These are phyloP conservation scores for Ogataea parapolymorpha DNA, from an alignment of 805 yeast genomes.

Conservation along the genomic window DNA sequence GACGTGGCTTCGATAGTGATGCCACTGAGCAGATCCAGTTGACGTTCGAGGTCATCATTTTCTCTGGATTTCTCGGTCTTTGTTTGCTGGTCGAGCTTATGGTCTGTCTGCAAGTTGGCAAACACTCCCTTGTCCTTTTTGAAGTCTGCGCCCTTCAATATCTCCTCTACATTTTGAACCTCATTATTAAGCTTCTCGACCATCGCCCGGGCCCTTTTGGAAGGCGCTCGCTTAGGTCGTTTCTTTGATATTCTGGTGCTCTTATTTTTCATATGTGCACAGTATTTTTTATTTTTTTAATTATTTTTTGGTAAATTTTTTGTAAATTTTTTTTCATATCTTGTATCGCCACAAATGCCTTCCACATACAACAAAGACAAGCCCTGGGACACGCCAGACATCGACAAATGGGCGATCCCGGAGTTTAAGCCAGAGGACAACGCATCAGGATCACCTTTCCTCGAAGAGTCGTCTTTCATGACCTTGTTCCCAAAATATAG, in stretches of 20 bases:
- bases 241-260: conserved; percentile 3
- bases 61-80: conserved; percentile 22
- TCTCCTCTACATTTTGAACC: conserved; percentile 21
- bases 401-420: conserved; percentile 88
- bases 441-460: conserved; percentile 78
- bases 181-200: conserved; percentile 28
- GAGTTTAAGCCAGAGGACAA: conserved; percentile 90
- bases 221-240: conserved; percentile 4
- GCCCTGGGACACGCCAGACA: conserved; percentile 96
- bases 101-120: conserved; percentile 38
- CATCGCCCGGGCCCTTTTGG: conserved; percentile 18
- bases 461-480: conserved; percentile 95
- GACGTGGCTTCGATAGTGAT: conserved; percentile 25
- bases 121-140: conserved; percentile 27
- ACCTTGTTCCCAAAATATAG: conserved; percentile 95
- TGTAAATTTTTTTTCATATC: conserved; percentile 4
- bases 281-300: background rate
- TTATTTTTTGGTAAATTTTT: background rate
- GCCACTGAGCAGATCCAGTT: conserved; percentile 46
- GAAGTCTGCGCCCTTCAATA: conserved; percentile 7
- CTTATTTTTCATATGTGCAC: conserved; percentile 1
- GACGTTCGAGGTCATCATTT: conserved; percentile 41
- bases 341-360: conserved; percentile 52
- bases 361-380: conserved; percentile 92
- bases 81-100: conserved; percentile 35